phyloP scores from a whole-genome alignment of 768 basidiomycete genomes.

The Antrodiella citrinella region DNA sequence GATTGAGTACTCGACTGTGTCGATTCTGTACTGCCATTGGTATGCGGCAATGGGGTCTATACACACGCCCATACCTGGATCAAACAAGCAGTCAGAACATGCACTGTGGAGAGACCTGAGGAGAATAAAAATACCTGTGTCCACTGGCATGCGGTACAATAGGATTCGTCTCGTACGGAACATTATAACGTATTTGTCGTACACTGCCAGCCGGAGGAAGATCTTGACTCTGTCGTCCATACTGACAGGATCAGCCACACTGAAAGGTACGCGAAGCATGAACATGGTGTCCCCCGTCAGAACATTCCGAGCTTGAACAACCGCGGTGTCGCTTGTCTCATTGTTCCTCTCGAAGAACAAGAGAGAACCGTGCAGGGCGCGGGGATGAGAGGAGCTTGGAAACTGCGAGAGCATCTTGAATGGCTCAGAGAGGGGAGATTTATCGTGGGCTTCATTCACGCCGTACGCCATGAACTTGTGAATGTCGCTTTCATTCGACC shows the following conservation, averaged over 20 bases:
- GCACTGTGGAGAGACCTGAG: too few species aligned
- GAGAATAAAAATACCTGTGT: too few species aligned
- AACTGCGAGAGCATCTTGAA: background rate
- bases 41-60: slow-evolving; percentile 39
- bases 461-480: background rate
- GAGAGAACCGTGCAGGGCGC: background rate
- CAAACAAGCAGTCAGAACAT: too few species aligned
- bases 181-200: slow-evolving; percentile 36
- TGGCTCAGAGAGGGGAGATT: background rate
- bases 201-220: background rate
- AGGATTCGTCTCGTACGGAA: slow-evolving; percentile 28
- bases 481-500: background rate
- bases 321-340: background rate
- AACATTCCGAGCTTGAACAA: slow-evolving; percentile 1
- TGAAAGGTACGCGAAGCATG: slow-evolving; percentile 3
- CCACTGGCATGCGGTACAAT: slow-evolving; percentile 24
- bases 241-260: background rate
- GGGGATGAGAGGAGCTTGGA: background rate
- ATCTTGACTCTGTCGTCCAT: slow-evolving; percentile 36
- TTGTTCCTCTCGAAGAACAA: background rate
- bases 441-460: background rate
- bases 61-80: too few species aligned
- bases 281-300: slow-evolving; percentile 2
- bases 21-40: slow-evolving; percentile 51
- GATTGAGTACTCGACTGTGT: slow-evolving; percentile 28